These are phyloP conservation scores for Leishmania gerbilli DNA, from an alignment of 208 protist species.

Conservation along the genomic window DNA sequence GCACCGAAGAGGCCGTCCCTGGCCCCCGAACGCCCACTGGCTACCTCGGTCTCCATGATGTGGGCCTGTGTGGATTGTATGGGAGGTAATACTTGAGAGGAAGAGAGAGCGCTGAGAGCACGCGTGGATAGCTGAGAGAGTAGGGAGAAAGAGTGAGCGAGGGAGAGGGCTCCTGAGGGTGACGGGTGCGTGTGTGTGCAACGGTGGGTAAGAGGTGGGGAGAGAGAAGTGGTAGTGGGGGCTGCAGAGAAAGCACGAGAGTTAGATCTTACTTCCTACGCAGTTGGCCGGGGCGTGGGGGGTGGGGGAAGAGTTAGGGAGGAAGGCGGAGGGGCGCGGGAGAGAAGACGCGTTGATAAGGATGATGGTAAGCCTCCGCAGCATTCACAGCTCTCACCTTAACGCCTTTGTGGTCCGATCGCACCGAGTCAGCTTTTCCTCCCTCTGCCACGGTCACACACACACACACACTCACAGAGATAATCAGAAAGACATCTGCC, in stretches of 20 bases:
- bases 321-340: not conserved
- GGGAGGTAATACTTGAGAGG: not conserved
- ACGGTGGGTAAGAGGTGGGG: not conserved
- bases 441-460: not conserved
- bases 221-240: not conserved
- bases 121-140: not conserved
- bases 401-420: not conserved
- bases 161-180: not conserved
- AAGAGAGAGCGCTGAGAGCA: not conserved
- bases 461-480: not conserved
- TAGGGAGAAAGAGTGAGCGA: not conserved
- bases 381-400: not conserved
- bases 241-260: not conserved
- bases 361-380: not conserved
- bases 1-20: constrained; percentile 24
- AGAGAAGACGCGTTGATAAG: not conserved
- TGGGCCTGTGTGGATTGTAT: constrained; percentile 3
- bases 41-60: constrained; percentile 28
- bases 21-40: constrained; percentile 9
- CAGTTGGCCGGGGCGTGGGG: not conserved
- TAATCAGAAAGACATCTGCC: not conserved
- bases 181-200: not conserved
- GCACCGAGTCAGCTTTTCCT: not conserved
- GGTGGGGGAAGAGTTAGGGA: not conserved
- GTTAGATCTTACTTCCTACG: not conserved